Base-by-base conservation (phyloP, 2,329 filamentous ascomycete genomes). In the Monosporascus sp. region DNA sequence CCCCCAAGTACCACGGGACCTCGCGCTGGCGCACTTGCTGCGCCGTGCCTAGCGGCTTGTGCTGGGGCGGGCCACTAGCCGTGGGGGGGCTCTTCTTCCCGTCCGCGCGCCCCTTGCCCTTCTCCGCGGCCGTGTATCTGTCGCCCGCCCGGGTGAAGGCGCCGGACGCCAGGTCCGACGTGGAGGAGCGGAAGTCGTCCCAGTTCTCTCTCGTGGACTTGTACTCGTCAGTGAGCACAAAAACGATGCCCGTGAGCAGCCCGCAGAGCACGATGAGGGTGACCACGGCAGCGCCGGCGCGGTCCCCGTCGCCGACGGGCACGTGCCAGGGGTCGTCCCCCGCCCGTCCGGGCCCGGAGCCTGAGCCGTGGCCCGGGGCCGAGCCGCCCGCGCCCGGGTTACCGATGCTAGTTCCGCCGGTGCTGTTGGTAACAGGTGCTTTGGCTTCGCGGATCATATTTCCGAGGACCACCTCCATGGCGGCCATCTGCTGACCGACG, bases 401-500 rank as follows among this genome's bases (percentile, higher is more conserved):
- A 16, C 78, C 77, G 43, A 67, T 63, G 56, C 78, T 81, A 16
- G 76, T 79, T 45, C 79, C 79, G 50, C 78, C 78, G 1, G 74
- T 77, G 14, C 55, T 59, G 9, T 72, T 70, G 0, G 74, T 75
- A 27, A 73, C 67, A 5, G 74, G 72, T 1, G 62, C 55, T 14
- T 69, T 62, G 7, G 68, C 72, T 57, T 74, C 57, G 37, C 74
- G 60, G 49, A 87, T 79, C 66, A 86, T 74, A 60, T 82, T 85
- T 38, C 79, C 78, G 46, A 88, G 76, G 7, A 87, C 78, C 9
- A 87, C 75, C 62, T 88, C 83, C 66, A 89, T 72, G 2, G 81
- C 84, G 1, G 81, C 78, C 86, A 89, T 89, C 68, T 88, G 85
- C 66, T 88, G 84, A 5, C 86, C 86, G 2, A 88, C 79, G 7